phyloP scores from a whole-genome alignment of 352 stramenopile genomes.

The Aphanomyces stellatus region DNA sequence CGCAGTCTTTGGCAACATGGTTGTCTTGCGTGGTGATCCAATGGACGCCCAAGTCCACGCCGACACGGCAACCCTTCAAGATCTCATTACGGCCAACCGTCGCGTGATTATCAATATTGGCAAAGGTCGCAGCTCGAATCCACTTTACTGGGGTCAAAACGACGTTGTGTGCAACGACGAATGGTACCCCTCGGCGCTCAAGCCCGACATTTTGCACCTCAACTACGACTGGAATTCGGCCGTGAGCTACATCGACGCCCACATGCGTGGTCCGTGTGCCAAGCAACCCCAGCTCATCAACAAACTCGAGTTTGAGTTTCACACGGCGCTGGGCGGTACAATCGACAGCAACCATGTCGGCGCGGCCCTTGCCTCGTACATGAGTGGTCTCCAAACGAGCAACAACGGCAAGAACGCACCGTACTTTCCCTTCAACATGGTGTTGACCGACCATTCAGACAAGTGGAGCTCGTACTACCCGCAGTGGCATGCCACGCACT shows the following conservation, averaged over 20 bases:
- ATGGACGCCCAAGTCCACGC: background rate
- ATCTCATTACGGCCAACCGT: background rate
- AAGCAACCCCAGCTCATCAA: background rate
- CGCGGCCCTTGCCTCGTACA: background rate
- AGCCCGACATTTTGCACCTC: background rate
- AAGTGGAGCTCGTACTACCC: background rate
- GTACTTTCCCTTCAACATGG: background rate
- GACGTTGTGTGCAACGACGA: background rate
- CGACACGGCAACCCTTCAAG: background rate
- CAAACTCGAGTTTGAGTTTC: background rate
- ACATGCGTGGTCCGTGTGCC: background rate
- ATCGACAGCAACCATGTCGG: background rate
- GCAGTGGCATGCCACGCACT: background rate
- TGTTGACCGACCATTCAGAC: background rate
- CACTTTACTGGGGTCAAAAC: background rate
- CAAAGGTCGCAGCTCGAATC: background rate
- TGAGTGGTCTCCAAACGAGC: background rate
- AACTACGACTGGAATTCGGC: background rate
- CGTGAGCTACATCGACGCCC: background rate
- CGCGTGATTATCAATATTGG: background rate
- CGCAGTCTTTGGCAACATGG: background rate
- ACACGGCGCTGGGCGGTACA: background rate
- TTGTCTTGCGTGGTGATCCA: background rate
- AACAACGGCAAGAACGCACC: background rate
- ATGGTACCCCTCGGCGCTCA: background rate